A percentile compares a stretch with the other conserved stretches of the same genome.
Evolutionary conservation across 2,329 filamentous ascomycete genomes (phyloP).

Genomic region (Atkinsonella hypoxylon): DNA sequence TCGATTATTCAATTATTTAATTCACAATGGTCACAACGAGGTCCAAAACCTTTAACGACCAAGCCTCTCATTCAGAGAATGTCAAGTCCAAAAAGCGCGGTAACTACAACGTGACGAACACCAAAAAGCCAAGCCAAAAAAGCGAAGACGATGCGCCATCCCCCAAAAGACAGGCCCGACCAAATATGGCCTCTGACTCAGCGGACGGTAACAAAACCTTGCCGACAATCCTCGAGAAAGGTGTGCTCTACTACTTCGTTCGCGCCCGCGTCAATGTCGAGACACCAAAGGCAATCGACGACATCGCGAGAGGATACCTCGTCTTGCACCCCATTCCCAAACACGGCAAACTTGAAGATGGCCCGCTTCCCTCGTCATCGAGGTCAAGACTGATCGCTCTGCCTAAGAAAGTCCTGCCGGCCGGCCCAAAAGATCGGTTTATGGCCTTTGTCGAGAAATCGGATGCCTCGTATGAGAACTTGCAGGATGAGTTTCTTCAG

Average conservation of each 20-base stretch:
- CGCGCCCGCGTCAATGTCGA: slow-evolving; percentile 64
- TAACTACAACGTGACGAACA: not conserved
- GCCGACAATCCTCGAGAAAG: slow-evolving; percentile 65
- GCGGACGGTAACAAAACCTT: slow-evolving; percentile 15
- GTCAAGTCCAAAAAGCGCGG: not conserved
- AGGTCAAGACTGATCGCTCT: slow-evolving; percentile 59
- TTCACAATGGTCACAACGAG: not conserved
- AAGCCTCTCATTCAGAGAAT: not conserved
- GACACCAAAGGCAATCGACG: slow-evolving; percentile 53
- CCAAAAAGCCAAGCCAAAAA: not conserved
- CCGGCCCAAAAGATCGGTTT: slow-evolving; percentile 55
- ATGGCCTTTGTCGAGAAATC: slow-evolving; percentile 77
- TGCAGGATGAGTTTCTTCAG: slow-evolving; percentile 62
- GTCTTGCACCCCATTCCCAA: slow-evolving; percentile 61
- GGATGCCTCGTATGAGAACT: slow-evolving; percentile 48
- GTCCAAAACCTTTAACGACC: not conserved
- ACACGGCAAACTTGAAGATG: slow-evolving; percentile 46
- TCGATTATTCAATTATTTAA: slow-evolving; percentile 25
- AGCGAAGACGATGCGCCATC: not conserved
- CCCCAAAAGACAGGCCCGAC: not conserved
- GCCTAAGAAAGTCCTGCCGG: slow-evolving; percentile 75
- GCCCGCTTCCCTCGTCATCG: slow-evolving; percentile 40
- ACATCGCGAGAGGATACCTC: slow-evolving; percentile 70
- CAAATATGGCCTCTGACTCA: slow-evolving; percentile 1
- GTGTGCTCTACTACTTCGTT: slow-evolving; percentile 84